Evolutionary conservation across 805 yeast genomes (phyloP).

Genomic region (Hanseniaspora singularis): DNA sequence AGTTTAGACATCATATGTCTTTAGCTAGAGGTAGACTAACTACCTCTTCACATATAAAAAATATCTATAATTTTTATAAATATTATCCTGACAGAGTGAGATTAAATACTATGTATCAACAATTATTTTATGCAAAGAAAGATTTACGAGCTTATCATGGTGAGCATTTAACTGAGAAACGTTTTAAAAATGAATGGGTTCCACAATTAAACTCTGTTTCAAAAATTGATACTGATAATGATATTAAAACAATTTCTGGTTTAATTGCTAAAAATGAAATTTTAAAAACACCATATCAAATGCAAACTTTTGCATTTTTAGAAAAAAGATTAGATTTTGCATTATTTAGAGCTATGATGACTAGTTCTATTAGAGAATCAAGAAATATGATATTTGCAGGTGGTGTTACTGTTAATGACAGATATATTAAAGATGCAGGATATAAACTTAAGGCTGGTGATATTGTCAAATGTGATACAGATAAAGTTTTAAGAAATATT

Average conservation of each 20-base stretch:
- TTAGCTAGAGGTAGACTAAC: constrained; percentile 63
- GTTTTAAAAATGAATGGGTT: constrained; percentile 63
- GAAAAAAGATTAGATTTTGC: constrained; percentile 88
- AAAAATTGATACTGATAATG: constrained; percentile 55
- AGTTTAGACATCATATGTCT: constrained; percentile 29
- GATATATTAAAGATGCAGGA: constrained; percentile 63
- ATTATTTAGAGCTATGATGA: constrained; percentile 81
- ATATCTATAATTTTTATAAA: constrained; percentile 77
- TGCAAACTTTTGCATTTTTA: constrained; percentile 79
- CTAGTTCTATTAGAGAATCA: constrained; percentile 87
- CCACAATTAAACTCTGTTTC: constrained; percentile 71
- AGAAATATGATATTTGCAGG: constrained; percentile 75
- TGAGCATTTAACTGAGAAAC: constrained; percentile 73
- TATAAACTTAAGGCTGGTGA: constrained; percentile 75
- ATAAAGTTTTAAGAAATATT: constrained; percentile 68
- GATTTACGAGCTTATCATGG: constrained; percentile 95
- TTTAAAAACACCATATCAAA: constrained; percentile 62
- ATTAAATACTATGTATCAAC: constrained; percentile 63
- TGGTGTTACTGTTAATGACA: constrained; percentile 76
- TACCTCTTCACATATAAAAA: constrained; percentile 82
- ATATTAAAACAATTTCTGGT: constrained; percentile 26
- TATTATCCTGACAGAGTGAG: constrained; percentile 35
- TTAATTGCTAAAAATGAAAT: constrained; percentile 39
- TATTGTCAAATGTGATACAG: constrained; percentile 73
- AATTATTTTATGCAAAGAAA: constrained; percentile 81